A percentile compares a stretch with the other conserved stretches of the same genome.
Evolutionary conservation across 1,284 basidiomycete genomes (phyloP).

Genomic region (Ustilago crameri): DNA sequence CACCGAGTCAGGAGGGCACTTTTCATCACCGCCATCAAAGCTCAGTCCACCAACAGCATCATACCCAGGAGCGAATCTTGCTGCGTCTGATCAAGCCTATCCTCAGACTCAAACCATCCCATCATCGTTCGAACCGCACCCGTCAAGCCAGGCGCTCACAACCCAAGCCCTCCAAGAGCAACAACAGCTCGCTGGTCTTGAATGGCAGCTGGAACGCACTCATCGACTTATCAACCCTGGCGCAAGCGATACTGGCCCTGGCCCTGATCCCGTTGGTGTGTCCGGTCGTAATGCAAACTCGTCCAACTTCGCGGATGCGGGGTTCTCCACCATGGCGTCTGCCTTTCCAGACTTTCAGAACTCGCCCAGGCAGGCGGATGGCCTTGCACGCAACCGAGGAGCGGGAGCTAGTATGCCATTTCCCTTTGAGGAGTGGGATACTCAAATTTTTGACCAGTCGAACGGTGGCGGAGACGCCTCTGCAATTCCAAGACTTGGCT

Average conservation of each 20-base stretch:
- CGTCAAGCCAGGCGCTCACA: constrained; percentile 1
- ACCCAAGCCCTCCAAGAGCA: constrained; percentile 8
- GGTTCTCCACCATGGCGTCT: too few relatives aligned
- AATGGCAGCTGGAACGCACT: not conserved
- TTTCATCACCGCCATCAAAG: too few relatives aligned
- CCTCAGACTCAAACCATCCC: too few relatives aligned
- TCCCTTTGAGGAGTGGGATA: constrained; percentile 7
- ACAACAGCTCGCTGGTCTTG: constrained; percentile 8
- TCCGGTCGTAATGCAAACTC: too few relatives aligned
- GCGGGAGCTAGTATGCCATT: not conserved
- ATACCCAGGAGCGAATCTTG: too few relatives aligned
- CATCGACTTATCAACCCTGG: not conserved
- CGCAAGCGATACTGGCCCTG: not conserved
- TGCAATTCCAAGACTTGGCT: not conserved
- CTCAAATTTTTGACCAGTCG: constrained; percentile 8
- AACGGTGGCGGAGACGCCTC: not conserved
- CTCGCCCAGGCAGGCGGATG: not conserved
- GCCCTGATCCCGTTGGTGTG: too few relatives aligned
- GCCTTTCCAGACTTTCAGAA: too few relatives aligned
- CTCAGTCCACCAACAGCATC: too few relatives aligned
- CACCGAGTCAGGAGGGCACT: too few relatives aligned
- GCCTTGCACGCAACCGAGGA: not conserved
- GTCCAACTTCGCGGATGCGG: too few relatives aligned
- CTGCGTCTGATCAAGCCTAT: too few relatives aligned
- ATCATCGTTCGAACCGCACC: too few relatives aligned